Percentiles rank a stretch among this genome's conserved stretches.
Evolutionary conservation across 208 protist species (phyloP).

Genomic region (Leishmania turanica): DNA sequence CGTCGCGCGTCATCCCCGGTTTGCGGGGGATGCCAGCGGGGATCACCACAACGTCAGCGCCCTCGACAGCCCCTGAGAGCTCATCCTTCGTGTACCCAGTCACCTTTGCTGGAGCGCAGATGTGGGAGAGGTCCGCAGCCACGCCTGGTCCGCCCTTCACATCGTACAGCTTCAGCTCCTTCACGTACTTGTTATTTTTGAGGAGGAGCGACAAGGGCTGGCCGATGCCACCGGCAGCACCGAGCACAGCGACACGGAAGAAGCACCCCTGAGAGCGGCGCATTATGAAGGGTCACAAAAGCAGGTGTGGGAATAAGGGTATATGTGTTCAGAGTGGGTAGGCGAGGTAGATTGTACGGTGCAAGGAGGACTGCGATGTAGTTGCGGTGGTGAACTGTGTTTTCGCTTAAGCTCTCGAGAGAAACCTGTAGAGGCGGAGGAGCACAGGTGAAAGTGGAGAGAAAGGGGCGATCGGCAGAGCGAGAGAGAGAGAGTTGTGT

Average conservation of each 20-base stretch:
- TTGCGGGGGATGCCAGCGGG: slow-evolving; percentile 96
- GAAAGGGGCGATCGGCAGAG: not conserved
- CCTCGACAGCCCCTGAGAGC: slow-evolving; percentile 73
- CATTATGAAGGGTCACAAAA: slow-evolving; percentile 10
- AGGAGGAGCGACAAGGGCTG: slow-evolving; percentile 96
- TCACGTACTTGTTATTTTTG: slow-evolving; percentile 82
- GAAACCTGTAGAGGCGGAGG: not conserved
- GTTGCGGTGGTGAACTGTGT: not conserved
- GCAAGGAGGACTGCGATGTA: not conserved
- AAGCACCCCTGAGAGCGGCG: slow-evolving; percentile 31
- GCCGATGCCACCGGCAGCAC: slow-evolving; percentile 96
- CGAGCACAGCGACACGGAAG: slow-evolving; percentile 90
- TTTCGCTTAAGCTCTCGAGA: not conserved
- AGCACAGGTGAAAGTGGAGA: not conserved
- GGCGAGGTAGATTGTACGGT: not conserved
- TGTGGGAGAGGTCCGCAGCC: slow-evolving; percentile 91
- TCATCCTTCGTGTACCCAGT: slow-evolving; percentile 78
- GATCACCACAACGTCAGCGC: slow-evolving; percentile 92
- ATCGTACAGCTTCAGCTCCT: slow-evolving; percentile 90
- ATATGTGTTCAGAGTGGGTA: not conserved
- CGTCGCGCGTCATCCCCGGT: slow-evolving; percentile 96
- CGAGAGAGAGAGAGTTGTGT: not conserved
- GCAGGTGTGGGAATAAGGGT: not conserved
- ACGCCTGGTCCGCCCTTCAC: slow-evolving; percentile 81
- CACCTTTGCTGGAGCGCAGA: slow-evolving; percentile 78